A percentile compares a stretch with the other conserved stretches of the same genome.
These are phyloP conservation scores for Cladobotryum mycophilum DNA, from an alignment of 2,329 filamentous ascomycete species.

Conservation along the genomic window DNA sequence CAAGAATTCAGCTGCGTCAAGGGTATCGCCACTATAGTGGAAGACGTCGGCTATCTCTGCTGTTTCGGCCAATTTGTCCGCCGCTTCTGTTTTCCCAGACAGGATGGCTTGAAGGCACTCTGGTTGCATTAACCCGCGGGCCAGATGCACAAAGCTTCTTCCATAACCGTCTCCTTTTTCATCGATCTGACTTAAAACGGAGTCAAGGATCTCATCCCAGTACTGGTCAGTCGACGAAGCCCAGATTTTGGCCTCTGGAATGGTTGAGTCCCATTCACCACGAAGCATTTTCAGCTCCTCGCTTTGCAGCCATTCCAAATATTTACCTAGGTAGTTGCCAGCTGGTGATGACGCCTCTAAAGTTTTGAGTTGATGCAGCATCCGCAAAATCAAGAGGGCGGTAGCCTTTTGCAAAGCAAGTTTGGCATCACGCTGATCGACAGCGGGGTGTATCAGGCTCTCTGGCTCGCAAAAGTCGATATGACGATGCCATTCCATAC, in stretches of 20 bases:
- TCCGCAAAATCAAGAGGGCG: not conserved
- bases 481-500: slow-evolving; percentile 5
- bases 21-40: not conserved
- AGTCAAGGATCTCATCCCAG: no score
- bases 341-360: no score
- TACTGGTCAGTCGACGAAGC: no score
- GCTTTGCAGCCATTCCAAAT: no score
- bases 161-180: not conserved
- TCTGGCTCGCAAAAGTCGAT: slow-evolving; percentile 2
- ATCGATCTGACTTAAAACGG: not conserved
- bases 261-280: no score
- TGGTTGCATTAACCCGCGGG: no score
- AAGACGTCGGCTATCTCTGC: not conserved
- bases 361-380: no score
- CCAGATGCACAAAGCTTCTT: not conserved
- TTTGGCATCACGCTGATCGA: not conserved
- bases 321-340: not conserved
- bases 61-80: not conserved
- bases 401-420: not conserved
- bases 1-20: not conserved
- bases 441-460: not conserved
- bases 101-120: no score
- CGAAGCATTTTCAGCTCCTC: no score
- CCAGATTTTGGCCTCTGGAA: no score
- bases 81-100: not conserved